Evolutionary conservation across 257 asterid genomes (phyloP).

Genomic region (Primulina tabacum): DNA sequence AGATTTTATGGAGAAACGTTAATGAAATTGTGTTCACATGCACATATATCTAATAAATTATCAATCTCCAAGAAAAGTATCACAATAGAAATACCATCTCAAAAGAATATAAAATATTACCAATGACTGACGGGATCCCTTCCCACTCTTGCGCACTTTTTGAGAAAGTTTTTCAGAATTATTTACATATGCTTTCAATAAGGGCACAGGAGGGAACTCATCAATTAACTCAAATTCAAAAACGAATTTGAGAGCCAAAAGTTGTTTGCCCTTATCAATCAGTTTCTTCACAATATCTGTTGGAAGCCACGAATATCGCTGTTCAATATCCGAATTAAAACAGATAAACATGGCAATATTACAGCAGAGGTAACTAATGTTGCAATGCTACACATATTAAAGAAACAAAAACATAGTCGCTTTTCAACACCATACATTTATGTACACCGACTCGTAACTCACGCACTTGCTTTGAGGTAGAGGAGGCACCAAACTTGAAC

Average conservation of each 20-base stretch:
- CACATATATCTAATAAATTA: background rate
- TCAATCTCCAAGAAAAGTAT: constrained; percentile 4
- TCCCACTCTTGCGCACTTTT: constrained; percentile 43
- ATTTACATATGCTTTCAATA: constrained; percentile 41
- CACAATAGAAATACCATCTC: background rate
- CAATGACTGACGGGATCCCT: constrained; percentile 42
- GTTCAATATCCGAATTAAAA: constrained; percentile 17
- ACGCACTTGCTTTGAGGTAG: background rate
- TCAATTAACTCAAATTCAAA: constrained; percentile 53
- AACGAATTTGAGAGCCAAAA: constrained; percentile 57
- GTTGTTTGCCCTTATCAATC: constrained; percentile 46
- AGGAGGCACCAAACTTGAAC: constrained; percentile 11
- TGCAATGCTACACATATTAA: background rate
- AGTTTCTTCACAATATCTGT: constrained; percentile 56
- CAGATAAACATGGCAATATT: constrained; percentile 2
- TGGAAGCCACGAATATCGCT: constrained; percentile 22
- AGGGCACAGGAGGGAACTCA: constrained; percentile 63
- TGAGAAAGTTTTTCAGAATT: constrained; percentile 44
- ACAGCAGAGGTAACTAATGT: constrained; percentile 14
- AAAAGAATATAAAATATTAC: constrained; percentile 27
- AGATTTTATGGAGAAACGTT: background rate
- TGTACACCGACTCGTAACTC: background rate
- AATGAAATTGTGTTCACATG: background rate
- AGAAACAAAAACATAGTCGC: background rate
- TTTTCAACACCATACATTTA: constrained; percentile 7